A percentile compares a stretch with the other conserved stretches of the same genome.
Evolutionary conservation across 2,329 filamentous ascomycete genomes (phyloP).

Genomic region (Phaeosphaeria sp.): DNA sequence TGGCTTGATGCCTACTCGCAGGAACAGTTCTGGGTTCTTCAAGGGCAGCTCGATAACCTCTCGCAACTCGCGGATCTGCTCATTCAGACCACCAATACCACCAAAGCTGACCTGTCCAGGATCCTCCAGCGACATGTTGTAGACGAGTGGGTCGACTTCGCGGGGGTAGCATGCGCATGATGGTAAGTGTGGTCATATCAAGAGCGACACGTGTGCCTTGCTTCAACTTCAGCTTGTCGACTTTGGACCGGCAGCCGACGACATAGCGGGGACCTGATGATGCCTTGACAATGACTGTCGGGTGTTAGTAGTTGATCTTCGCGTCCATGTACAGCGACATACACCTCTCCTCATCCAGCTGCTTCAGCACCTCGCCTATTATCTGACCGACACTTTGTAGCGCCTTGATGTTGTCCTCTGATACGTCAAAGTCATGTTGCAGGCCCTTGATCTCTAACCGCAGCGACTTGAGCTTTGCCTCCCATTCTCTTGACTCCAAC

Average conservation of each 20-base stretch:
- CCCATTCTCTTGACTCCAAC: constrained; percentile 97
- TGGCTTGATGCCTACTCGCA: constrained; percentile 97
- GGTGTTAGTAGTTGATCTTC: constrained; percentile 15
- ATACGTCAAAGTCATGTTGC: constrained; percentile 93
- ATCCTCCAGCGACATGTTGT: constrained; percentile 99
- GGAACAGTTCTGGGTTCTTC: constrained; percentile 98
- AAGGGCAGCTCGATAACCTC: constrained; percentile 97
- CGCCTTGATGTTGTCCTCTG: constrained; percentile 99
- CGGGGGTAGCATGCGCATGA: constrained; percentile 98
- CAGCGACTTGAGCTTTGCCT: constrained; percentile 93
- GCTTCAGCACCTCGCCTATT: constrained; percentile 98
- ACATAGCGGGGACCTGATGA: constrained; percentile 97
- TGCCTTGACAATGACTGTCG: constrained; percentile 92
- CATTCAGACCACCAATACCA: constrained; percentile 95
- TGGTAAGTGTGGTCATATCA: constrained; percentile 99
- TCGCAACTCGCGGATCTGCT: constrained; percentile 95
- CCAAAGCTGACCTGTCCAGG: constrained; percentile 97
- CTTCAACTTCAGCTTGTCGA: constrained; percentile 96
- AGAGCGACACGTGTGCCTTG: constrained; percentile 97
- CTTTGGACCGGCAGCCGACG: constrained; percentile 96
- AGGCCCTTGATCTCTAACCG: constrained; percentile 95
- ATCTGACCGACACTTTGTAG: constrained; percentile 99
- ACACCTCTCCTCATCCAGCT: constrained; percentile 99
- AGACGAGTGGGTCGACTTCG: constrained; percentile 97
- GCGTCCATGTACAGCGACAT: constrained; percentile 49